A percentile compares a stretch with the other conserved stretches of the same genome.
Conservation (phyloP, 352 stramenopile species). For the Pythium phragmitis region DNA sequence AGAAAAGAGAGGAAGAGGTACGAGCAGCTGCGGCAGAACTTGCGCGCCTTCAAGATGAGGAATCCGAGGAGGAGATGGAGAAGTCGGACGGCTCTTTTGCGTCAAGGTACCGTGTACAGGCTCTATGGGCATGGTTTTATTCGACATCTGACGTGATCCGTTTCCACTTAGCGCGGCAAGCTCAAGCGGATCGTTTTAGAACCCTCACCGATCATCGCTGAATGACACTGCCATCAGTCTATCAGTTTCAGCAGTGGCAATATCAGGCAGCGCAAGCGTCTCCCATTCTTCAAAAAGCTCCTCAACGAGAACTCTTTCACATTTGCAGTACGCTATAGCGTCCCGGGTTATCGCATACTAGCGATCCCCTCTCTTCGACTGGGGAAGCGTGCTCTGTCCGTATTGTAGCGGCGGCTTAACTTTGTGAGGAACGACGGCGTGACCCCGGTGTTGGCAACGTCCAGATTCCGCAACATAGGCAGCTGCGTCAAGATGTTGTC, state of each 20-base stretch:
- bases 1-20: constrained; percentile 40
- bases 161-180: constrained; percentile 37
- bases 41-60: constrained; percentile 15
- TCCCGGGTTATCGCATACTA: no score
- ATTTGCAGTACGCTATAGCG: no score
- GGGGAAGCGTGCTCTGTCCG: neutral
- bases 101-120: constrained; percentile 43
- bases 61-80: constrained; percentile 55
- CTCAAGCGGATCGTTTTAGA: constrained; percentile 58
- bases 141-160: neutral
- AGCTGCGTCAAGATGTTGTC: constrained; percentile 9
- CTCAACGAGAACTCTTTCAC: no score
- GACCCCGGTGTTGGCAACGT: constrained; percentile 1
- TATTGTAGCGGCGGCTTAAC: neutral
- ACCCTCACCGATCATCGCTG: neutral
- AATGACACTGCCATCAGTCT: neutral
- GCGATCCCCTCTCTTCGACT: neutral
- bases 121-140: neutral
- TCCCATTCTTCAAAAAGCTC: no score
- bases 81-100: constrained; percentile 61
- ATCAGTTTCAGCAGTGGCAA: no score
- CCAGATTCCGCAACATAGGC: constrained; percentile 10
- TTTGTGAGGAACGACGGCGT: neutral
- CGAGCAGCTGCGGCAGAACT: constrained; percentile 15
- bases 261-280: no score